Base-by-base conservation (phyloP, 176 grass and related monocot species). In the Cenchrus fungigraminus region DNA sequence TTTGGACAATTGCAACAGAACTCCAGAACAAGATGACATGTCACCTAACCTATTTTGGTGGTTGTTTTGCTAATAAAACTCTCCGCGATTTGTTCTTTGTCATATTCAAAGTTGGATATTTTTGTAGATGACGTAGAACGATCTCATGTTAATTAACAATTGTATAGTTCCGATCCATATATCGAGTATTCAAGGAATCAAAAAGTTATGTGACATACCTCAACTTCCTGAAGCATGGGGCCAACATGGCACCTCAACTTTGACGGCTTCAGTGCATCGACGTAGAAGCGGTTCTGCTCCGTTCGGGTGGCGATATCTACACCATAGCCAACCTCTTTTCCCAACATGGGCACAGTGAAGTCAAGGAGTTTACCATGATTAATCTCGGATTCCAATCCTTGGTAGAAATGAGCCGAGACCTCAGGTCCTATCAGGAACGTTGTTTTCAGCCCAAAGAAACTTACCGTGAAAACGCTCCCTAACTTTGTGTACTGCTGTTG, bases 381-480 rank as follows among this genome's bases (percentile, higher is more conserved):
- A 25, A 86, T 28, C 42, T 86, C 76, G 0, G 76, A 59, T 1
- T 86, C 75, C 37, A 59, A 46, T 8, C 65, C 73, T 49, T 59
- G 83, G 10, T 79, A 78, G 32, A 86, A 79, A 71, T 86, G 74
- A 8, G 28, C 71, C 3, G 82, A 90, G 0, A 86, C 86, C 68
- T 90, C 85, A 0, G 88, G 78, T 1, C 85, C 91, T 1, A 90
- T 50, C 56, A 93, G 52, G 55, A 88, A 79, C 9, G 88, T 90
- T 31, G 82, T n/a, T 12, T 15, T 53, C 10, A 40, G 73, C 3
- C 79, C 70, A 42, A 86, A 14, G 12, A 84, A 10, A 29, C 79
- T 86, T 3, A 86, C 11, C 1, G 75, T 94, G 82, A 91, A 91
- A 20, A 89, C 89, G n/a, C 79, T 81, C 32, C 92, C 88, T 1